These are phyloP conservation scores for Wickerhamomyces alni DNA, from an alignment of 805 yeast species.

Conservation along the genomic window DNA sequence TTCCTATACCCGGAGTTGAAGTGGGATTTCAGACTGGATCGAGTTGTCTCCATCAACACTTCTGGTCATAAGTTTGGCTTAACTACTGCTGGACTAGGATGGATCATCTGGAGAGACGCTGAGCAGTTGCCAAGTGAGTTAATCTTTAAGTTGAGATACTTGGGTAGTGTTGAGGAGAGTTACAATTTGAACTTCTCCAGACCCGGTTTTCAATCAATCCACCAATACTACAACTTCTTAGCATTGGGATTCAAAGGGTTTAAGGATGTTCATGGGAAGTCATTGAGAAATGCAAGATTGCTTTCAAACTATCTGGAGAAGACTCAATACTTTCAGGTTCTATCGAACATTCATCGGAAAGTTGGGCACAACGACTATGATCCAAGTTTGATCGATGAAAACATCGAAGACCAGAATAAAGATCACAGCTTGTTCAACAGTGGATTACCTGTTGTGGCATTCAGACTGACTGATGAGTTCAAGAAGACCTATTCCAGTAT, in stretches of 20 bases:
- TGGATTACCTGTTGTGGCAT: slow-evolving; percentile 89
- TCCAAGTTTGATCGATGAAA: slow-evolving; percentile 16
- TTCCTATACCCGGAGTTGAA: slow-evolving; percentile 65
- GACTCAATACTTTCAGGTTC: slow-evolving; percentile 60
- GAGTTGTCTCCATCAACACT: slow-evolving; percentile 82
- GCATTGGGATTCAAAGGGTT: slow-evolving; percentile 71
- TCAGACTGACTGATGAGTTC: slow-evolving; percentile 61
- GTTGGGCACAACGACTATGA: slow-evolving; percentile 28
- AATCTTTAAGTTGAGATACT: slow-evolving; percentile 71
- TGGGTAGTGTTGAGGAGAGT: slow-evolving; percentile 86
- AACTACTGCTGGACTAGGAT: slow-evolving; percentile 87
- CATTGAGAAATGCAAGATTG: slow-evolving; percentile 69
- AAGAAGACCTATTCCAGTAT: slow-evolving; percentile 61
- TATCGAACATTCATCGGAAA: slow-evolving; percentile 72
- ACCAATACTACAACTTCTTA: slow-evolving; percentile 79
- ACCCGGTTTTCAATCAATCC: slow-evolving; percentile 87
- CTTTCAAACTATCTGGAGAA: slow-evolving; percentile 55
- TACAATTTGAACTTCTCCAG: slow-evolving; percentile 85
- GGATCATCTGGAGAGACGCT: slow-evolving; percentile 79
- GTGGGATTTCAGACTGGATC: slow-evolving; percentile 78
- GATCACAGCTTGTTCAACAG: slow-evolving; percentile 48
- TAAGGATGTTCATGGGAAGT: slow-evolving; percentile 49
- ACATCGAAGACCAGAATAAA: slow-evolving; percentile 24
- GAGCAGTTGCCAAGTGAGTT: slow-evolving; percentile 61
- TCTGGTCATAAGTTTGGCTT: slow-evolving; percentile 93